These are phyloP conservation scores for Neurospora cerealis DNA, from an alignment of 495 filamentous ascomycete genomes.

Conservation along the genomic window DNA sequence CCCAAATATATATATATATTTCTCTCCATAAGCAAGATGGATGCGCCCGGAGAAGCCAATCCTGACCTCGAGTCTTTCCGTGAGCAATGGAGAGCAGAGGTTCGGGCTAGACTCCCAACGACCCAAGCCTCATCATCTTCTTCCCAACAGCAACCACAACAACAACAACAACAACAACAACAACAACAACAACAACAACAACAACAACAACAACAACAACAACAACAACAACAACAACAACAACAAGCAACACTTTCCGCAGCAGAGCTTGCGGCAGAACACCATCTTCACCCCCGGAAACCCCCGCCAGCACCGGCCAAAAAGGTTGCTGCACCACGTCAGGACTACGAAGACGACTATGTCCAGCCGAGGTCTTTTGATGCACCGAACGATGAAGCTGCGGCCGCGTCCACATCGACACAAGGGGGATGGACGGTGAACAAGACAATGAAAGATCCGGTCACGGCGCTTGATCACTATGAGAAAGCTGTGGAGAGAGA, in stretches of 20 bases:
- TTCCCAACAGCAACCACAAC: conserved; percentile 5
- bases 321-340: conserved; percentile 1
- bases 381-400: conserved; percentile 12
- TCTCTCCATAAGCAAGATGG: conserved; percentile 8
- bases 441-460: conserved; percentile 41
- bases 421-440: conserved; percentile 7
- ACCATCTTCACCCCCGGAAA: conserved; percentile 1
- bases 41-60: conserved; percentile 10
- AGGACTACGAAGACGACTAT: conserved; percentile 25
- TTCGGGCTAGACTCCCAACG: conserved; percentile 13
- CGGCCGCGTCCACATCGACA: background rate
- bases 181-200: conserved; percentile 7
- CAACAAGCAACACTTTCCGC: background rate
- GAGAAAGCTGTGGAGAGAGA: conserved; percentile 88
- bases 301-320: conserved; percentile 9
- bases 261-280: conserved; percentile 3
- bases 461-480: conserved; percentile 83
- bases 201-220: conserved; percentile 6
- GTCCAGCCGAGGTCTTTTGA: conserved; percentile 28
- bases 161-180: conserved; percentile 5
- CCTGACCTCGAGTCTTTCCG: conserved; percentile 32
- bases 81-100: conserved; percentile 29
- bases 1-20: background rate
- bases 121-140: background rate
- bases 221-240: conserved; percentile 4